These are phyloP conservation scores for Fusarium neocosmosporiellum DNA, from an alignment of 2,329 filamentous ascomycete species.

Conservation along the genomic window DNA sequence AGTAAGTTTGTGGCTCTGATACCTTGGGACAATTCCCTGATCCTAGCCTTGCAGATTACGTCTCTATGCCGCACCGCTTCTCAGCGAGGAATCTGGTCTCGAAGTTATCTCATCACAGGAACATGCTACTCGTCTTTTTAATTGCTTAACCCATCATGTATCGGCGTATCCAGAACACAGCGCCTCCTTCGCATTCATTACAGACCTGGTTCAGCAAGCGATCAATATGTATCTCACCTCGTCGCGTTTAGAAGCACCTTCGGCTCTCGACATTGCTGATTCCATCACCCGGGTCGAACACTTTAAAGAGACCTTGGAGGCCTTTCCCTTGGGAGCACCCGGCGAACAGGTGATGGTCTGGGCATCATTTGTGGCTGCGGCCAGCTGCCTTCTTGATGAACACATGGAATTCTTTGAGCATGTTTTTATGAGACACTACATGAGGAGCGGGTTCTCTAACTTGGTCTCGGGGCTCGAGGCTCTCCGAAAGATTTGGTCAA, in stretches of 20 bases:
- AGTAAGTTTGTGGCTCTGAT: not conserved
- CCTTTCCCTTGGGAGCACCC: constrained; percentile 14
- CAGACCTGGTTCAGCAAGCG: constrained; percentile 86
- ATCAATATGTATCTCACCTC: constrained; percentile 78
- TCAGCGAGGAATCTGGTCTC: constrained; percentile 12
- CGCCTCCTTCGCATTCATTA: constrained; percentile 76
- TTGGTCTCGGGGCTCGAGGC: constrained; percentile 16
- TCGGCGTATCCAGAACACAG: constrained; percentile 82
- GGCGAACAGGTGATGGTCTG: constrained; percentile 33
- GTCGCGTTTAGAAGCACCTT: not conserved
- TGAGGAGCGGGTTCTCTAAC: constrained; percentile 27
- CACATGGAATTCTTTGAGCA: constrained; percentile 28
- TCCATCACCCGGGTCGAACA: constrained; percentile 21
- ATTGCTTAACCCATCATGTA: constrained; percentile 5
- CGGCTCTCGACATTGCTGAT: not conserved
- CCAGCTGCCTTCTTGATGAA: constrained; percentile 21
- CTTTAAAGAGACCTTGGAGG: constrained; percentile 30
- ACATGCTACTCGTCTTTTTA: not conserved
- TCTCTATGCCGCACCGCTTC: constrained; percentile 14
- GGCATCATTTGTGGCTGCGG: constrained; percentile 33
- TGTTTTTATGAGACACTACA: constrained; percentile 11
- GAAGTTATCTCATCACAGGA: constrained; percentile 12
- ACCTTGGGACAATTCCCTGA: not conserved
- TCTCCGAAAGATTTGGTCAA: constrained; percentile 20
- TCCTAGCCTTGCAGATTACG: not conserved